A percentile compares a stretch with the other conserved stretches of the same genome.
These are phyloP conservation scores for Coemansia sp. DNA, from an alignment of 192 early-diverging fungal species.

Conservation along the genomic window DNA sequence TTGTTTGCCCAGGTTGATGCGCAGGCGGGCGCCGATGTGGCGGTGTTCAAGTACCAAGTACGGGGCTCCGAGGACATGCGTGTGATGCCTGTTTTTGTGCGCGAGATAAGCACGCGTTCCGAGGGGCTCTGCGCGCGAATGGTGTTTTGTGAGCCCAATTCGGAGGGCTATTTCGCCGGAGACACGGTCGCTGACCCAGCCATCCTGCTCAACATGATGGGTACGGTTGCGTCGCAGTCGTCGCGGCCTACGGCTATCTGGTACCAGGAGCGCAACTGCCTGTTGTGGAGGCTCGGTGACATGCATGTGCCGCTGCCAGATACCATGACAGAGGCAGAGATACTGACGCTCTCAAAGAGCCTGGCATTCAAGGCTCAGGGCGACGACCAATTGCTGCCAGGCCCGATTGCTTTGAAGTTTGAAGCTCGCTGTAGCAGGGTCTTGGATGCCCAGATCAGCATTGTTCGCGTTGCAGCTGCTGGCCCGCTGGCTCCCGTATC, in stretches of 20 bases:
- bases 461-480: conserved; percentile 31
- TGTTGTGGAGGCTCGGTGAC: conserved; percentile 46
- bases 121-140: conserved; percentile 23
- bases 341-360: conserved; percentile 9
- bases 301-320: conserved; percentile 21
- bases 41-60: conserved; percentile 50
- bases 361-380: conserved; percentile 34
- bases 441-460: conserved; percentile 21
- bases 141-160: conserved; percentile 42
- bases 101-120: neutral
- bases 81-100: conserved; percentile 24
- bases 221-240: conserved; percentile 34
- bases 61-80: conserved; percentile 3
- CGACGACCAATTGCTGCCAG: conserved; percentile 11
- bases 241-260: conserved; percentile 47
- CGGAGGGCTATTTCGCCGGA: conserved; percentile 26
- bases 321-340: neutral
- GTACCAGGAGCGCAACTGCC: conserved; percentile 47
- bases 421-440: conserved; percentile 16
- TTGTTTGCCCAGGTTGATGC: conserved; percentile 40
- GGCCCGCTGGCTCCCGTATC: conserved; percentile 1
- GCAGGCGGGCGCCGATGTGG: conserved; percentile 14
- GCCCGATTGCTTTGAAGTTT: conserved; percentile 39
- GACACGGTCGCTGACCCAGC: conserved; percentile 27
- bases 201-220: conserved; percentile 35